phyloP scores from a whole-genome alignment of 192 early-diverging fungal species.

The Coemansia sp. region DNA sequence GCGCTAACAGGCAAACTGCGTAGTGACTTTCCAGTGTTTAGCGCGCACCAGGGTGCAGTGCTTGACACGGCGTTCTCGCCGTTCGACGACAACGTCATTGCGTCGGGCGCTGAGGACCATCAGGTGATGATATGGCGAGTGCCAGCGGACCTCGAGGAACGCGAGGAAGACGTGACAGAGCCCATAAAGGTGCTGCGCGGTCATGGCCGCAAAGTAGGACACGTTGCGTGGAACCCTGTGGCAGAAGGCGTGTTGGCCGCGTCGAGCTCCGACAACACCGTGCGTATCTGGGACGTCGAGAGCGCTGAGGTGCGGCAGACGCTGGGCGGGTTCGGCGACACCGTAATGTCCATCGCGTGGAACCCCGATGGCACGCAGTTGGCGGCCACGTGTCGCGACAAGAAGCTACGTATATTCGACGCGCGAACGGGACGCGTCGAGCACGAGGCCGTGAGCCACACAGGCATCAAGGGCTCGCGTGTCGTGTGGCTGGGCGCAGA shows the following conservation, averaged over 20 bases:
- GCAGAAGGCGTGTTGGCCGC: constrained; percentile 92
- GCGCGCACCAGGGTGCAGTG: constrained; percentile 90
- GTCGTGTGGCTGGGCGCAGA: constrained; percentile 85
- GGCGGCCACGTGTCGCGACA: constrained; percentile 94
- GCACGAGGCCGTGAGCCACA: constrained; percentile 78
- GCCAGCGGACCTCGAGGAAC: constrained; percentile 70
- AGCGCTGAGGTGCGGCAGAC: constrained; percentile 70
- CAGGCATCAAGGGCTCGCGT: constrained; percentile 95
- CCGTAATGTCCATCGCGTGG: constrained; percentile 90
- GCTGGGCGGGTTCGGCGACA: constrained; percentile 83
- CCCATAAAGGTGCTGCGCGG: constrained; percentile 80
- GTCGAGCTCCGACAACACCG: constrained; percentile 81
- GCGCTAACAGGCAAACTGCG: constrained; percentile 73
- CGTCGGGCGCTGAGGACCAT: constrained; percentile 78
- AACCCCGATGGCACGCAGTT: constrained; percentile 82
- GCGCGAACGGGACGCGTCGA: constrained; percentile 78
- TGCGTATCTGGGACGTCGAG: constrained; percentile 94
- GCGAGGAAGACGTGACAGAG: constrained; percentile 68
- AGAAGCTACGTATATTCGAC: constrained; percentile 93
- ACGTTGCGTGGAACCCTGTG: constrained; percentile 94
- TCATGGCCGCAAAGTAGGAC: constrained; percentile 94
- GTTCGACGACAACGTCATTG: constrained; percentile 96
- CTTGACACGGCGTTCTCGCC: constrained; percentile 98
- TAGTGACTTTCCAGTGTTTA: constrained; percentile 84
- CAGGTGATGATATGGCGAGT: constrained; percentile 96